These are phyloP conservation scores for Leptodontidium sp. DNA, from an alignment of 2,329 filamentous ascomycete species.

Conservation along the genomic window DNA sequence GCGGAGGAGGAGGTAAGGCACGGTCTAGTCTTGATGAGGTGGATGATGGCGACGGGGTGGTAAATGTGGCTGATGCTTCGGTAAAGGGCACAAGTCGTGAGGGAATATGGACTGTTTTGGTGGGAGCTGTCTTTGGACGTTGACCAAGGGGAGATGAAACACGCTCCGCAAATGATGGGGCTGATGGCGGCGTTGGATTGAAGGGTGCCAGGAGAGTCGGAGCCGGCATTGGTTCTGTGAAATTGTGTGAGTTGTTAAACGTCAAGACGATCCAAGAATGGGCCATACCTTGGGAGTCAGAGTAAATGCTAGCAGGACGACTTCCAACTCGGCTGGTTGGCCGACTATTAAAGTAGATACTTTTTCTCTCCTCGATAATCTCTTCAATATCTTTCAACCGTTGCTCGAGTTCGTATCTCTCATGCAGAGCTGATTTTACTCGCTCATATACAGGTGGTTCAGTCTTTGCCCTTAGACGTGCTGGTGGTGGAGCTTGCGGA, in stretches of 20 bases:
- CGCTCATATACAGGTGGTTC: constrained; percentile 45
- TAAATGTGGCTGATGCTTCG: constrained; percentile 45
- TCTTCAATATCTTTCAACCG: constrained; percentile 67
- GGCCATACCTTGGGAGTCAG: constrained; percentile 38
- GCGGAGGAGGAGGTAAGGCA: constrained; percentile 51
- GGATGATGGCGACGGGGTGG: constrained; percentile 27
- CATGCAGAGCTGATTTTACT: constrained; percentile 45
- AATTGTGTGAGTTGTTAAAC: not conserved
- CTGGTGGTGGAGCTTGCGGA: constrained; percentile 39
- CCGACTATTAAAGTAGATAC: constrained; percentile 55
- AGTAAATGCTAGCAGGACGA: constrained; percentile 41
- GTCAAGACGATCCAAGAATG: not conserved
- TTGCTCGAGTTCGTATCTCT: constrained; percentile 62
- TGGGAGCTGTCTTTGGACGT: constrained; percentile 48
- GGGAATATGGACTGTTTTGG: constrained; percentile 48
- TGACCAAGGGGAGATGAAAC: constrained; percentile 43
- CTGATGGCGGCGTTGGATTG: constrained; percentile 50
- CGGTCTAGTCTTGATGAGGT: constrained; percentile 30
- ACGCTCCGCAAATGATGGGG: constrained; percentile 52
- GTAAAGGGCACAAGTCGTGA: constrained; percentile 45
- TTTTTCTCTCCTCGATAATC: constrained; percentile 65
- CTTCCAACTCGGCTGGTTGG: constrained; percentile 42
- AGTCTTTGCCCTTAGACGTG: constrained; percentile 43
- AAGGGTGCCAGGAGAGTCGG: constrained; percentile 47
- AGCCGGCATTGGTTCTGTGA: constrained; percentile 62